These are phyloP conservation scores for carrot (Daucus carota) DNA, from an alignment of 129 eudicot species.

Conservation along the genomic window DH1_v3.0 NC_030382.2:47600501-47601000, in stretches of 20 bases:
- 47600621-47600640: too few species aligned
- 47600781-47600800: neutral
- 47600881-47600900: neutral
- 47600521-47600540: neutral
- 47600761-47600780: neutral
- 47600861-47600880: neutral
- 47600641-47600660: neutral
- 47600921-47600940: constrained; percentile 28
- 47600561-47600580: neutral
- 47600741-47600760: neutral
- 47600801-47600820: neutral
- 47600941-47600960: constrained; percentile 55
- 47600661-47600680: neutral
- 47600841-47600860: neutral
- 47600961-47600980: constrained; percentile 50
- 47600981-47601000: constrained; percentile 21
- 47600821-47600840: neutral
- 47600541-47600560: neutral
- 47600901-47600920: constrained; percentile 24
- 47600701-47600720: neutral
- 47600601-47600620: neutral
- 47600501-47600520: neutral
- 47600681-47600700: neutral
- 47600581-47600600: neutral
- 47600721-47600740: neutral